A percentile compares a stretch with the other conserved stretches of the same genome.
phyloP scores from a whole-genome alignment of 257 asterid species.

The Coffea canephora region DNA sequence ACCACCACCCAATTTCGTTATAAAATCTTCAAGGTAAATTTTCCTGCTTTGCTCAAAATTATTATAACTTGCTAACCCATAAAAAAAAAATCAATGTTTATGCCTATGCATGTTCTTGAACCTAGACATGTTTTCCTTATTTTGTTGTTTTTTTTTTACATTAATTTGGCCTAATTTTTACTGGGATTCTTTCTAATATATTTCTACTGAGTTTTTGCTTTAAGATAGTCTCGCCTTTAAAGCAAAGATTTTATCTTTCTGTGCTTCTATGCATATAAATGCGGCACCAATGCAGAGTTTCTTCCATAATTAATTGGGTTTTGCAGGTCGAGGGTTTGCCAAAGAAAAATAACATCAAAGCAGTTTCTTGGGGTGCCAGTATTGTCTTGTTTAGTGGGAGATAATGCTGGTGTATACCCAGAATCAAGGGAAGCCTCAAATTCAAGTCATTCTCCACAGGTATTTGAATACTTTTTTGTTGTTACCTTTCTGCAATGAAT shows the following conservation, averaged over 20 bases:
- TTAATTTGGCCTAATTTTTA: neutral
- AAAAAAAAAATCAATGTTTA: slow-evolving; percentile 1
- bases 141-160: neutral
- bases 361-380: slow-evolving; percentile 31
- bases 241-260: slow-evolving; percentile 4
- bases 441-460: slow-evolving; percentile 49
- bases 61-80: neutral
- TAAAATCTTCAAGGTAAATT: slow-evolving; percentile 35
- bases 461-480: slow-evolving; percentile 1
- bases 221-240: no score
- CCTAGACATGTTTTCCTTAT: neutral
- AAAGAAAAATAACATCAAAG: slow-evolving; percentile 24
- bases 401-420: slow-evolving; percentile 29
- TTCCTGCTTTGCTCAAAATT: slow-evolving; percentile 1
- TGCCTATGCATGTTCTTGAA: neutral
- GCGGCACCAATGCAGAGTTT: neutral
- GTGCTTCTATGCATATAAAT: neutral
- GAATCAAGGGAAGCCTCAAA: slow-evolving; percentile 33
- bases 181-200: neutral
- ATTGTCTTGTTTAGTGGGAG: slow-evolving; percentile 49
- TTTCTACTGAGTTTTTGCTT: neutral
- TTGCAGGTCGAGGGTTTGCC: slow-evolving; percentile 46
- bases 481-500: neutral
- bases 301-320: neutral
- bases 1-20: slow-evolving; percentile 27